A percentile compares a stretch with the other conserved stretches of the same genome.
Evolutionary conservation across 1,139 yeast genomes (phyloP).

Genomic region (Hyphopichia buzzinii): DNA sequence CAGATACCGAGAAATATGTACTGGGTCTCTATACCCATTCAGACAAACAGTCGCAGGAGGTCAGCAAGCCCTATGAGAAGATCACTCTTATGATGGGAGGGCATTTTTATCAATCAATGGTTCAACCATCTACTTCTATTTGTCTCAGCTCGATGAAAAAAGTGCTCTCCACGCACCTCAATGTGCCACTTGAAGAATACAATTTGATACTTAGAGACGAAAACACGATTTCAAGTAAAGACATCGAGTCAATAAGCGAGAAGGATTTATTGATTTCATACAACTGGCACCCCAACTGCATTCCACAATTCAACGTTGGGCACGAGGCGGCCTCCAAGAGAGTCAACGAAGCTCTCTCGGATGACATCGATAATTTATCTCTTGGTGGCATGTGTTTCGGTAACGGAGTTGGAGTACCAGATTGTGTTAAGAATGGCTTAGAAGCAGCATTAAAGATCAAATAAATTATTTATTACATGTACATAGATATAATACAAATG

Average conservation of each 20-base stretch:
- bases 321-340: slow-evolving; percentile 51
- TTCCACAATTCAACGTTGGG: slow-evolving; percentile 83
- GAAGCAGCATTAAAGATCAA: slow-evolving; percentile 43
- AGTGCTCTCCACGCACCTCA: slow-evolving; percentile 50
- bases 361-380: slow-evolving; percentile 46
- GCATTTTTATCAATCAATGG: slow-evolving; percentile 42
- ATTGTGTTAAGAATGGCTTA: slow-evolving; percentile 67
- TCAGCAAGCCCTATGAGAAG: slow-evolving; percentile 48
- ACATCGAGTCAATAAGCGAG: slow-evolving; percentile 25
- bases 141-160: slow-evolving; percentile 44
- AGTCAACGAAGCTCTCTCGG: slow-evolving; percentile 27
- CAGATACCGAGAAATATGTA: slow-evolving; percentile 64
- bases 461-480: neutral
- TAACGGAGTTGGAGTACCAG: slow-evolving; percentile 86
- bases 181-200: slow-evolving; percentile 38
- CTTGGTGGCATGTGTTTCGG: slow-evolving; percentile 85
- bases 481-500: neutral
- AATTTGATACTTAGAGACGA: slow-evolving; percentile 29
- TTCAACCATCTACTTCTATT: slow-evolving; percentile 45
- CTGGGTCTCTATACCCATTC: slow-evolving; percentile 9
- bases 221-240: slow-evolving; percentile 18
- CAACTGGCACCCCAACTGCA: slow-evolving; percentile 49
- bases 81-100: slow-evolving; percentile 93
- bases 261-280: slow-evolving; percentile 37
- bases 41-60: neutral